These are phyloP conservation scores for Leptographium radiaticola DNA, from an alignment of 2,329 filamentous ascomycete species.

Conservation along the genomic window DNA sequence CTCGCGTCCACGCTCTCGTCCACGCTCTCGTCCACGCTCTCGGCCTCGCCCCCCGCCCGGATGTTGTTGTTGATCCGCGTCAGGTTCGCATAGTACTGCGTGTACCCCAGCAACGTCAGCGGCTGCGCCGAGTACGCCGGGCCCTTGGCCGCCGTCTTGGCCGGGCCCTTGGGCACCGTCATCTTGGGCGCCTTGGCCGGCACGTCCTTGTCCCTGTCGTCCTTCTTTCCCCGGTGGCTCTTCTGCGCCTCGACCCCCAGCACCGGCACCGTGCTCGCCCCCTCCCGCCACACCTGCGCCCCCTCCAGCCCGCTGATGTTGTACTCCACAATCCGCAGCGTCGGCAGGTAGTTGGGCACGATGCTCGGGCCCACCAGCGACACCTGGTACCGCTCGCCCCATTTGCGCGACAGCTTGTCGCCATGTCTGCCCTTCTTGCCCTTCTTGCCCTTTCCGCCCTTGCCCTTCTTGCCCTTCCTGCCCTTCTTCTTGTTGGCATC, in stretches of 20 bases:
- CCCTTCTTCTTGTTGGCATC: constrained; percentile 12
- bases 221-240: background rate
- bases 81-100: constrained; percentile 90
- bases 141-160: constrained; percentile 60
- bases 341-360: constrained; percentile 86
- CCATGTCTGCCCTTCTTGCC: constrained; percentile 14
- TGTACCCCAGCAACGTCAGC: constrained; percentile 66
- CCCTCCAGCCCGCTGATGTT: constrained; percentile 70
- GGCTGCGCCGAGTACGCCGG: constrained; percentile 83
- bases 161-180: constrained; percentile 56
- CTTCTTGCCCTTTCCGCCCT: constrained; percentile 8
- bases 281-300: constrained; percentile 31
- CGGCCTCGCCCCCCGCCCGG: constrained; percentile 16
- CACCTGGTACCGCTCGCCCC: constrained; percentile 73
- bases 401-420: constrained; percentile 32
- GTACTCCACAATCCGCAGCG: constrained; percentile 83
- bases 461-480: constrained; percentile 13
- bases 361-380: constrained; percentile 75
- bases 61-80: constrained; percentile 73
- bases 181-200: constrained; percentile 47
- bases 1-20: constrained; percentile 12
- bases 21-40: background rate
- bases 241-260: constrained; percentile 10
- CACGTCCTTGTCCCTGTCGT: constrained; percentile 1
- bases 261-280: constrained; percentile 7